Conservation (phyloP, 192 early-diverging fungal species). For the Coemansia pectinata region DNA sequence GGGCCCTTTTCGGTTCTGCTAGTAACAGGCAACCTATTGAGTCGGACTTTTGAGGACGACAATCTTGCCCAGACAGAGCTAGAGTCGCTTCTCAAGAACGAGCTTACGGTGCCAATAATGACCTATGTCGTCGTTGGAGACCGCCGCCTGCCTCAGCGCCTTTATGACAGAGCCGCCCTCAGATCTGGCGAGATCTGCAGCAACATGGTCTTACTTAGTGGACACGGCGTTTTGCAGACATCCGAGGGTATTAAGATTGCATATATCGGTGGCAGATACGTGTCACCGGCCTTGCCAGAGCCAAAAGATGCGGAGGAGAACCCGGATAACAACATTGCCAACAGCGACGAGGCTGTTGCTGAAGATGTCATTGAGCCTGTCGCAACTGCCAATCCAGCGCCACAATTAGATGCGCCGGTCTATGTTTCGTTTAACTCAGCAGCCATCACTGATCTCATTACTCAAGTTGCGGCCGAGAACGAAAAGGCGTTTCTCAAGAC, state of each 20-base stretch:
- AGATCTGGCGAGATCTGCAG: slow-evolving; percentile 72
- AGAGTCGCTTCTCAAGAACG: slow-evolving; percentile 58
- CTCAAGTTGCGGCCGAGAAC: slow-evolving; percentile 37
- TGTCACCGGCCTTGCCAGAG: slow-evolving; percentile 5
- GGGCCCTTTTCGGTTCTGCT: slow-evolving; percentile 87
- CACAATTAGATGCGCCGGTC: not conserved
- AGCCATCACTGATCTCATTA: slow-evolving; percentile 22
- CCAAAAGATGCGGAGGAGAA: not conserved
- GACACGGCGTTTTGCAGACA: slow-evolving; percentile 48
- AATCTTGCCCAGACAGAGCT: slow-evolving; percentile 53
- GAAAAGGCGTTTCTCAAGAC: slow-evolving; percentile 37
- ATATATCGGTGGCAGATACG: slow-evolving; percentile 41
- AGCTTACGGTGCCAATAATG: slow-evolving; percentile 65
- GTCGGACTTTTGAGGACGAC: slow-evolving; percentile 10
- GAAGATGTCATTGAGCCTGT: not conserved
- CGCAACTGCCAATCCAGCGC: not conserved
- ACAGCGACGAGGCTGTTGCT: not conserved
- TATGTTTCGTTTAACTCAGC: slow-evolving; percentile 21
- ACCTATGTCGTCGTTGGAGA: slow-evolving; percentile 77
- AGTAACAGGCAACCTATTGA: slow-evolving; percentile 82
- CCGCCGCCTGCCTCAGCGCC: slow-evolving; percentile 58
- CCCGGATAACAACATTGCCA: not conserved
- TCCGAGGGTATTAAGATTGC: slow-evolving; percentile 52
- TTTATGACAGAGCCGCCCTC: slow-evolving; percentile 57
- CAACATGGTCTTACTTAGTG: slow-evolving; percentile 74